Base-by-base conservation (phyloP, 352 stramenopile species). In the Pythium biforme region DNA sequence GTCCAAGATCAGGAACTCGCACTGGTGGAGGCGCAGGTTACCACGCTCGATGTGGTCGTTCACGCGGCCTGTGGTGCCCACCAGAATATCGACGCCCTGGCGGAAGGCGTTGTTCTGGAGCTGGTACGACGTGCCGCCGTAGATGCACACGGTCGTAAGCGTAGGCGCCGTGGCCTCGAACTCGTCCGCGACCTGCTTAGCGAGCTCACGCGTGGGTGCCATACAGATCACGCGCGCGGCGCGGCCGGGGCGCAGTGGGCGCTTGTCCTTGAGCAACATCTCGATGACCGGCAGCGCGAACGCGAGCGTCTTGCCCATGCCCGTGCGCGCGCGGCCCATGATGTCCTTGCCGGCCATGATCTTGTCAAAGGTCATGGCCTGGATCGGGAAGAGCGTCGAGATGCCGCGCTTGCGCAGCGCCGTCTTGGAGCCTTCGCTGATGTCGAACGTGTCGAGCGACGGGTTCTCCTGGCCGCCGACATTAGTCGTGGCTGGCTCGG, bases 281-380 rank as follows among this genome's bases (percentile, higher is more conserved):
- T 98, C 91, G 41, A 99, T 85, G 19, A 98, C 79, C 4, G 97
- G 97, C 39, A 99, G 80, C 9, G 95, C 97, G 77, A 99, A 99
- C 34, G 97, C 97, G 12, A 99, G 79, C 20, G 97, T 99, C 85
- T 99, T 99, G 55, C 97, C 97, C 67, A 98, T 99, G 62, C 97
- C 97, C 3, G 97, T 99, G 26, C 95, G 91, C 10, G 94, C 96
- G 52, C 96, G 89, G 17, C 97, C 97, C 74, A 99, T 99, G 20
- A 99, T 78, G 79, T 99, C 97, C 46, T 97, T 92, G 23, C 97
- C 95, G 51, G 90, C 86, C 31, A 98, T 69, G 56, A 99, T 97
- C 70, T 97, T 96, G 70, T 97, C 83, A 55, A 99, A 99, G 12
- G 96, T 97, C 81, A 97, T 94, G 31, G 86, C 82, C 65, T 98